phyloP scores from a whole-genome alignment of 495 filamentous ascomycete species.

The Thermothielavioides terrestris region DNA sequence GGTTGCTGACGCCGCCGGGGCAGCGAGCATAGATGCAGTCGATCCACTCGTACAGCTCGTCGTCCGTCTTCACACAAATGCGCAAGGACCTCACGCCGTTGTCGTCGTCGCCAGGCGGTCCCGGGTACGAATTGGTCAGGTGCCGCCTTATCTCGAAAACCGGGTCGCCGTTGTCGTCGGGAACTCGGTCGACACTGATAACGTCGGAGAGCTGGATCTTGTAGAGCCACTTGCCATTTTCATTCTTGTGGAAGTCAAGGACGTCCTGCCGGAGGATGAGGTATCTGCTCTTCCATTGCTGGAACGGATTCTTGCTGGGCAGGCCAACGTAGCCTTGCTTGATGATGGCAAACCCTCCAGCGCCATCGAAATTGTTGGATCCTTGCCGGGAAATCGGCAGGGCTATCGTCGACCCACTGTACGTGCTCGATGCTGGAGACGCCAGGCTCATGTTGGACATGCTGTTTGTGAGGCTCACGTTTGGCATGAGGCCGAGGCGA shows the following conservation, averaged over 20 bases:
- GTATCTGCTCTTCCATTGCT: slow-evolving; percentile 76
- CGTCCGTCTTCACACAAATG: slow-evolving; percentile 85
- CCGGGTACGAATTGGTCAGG: slow-evolving; percentile 25
- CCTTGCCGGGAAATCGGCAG: slow-evolving; percentile 54
- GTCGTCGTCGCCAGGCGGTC: slow-evolving; percentile 53
- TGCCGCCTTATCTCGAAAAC: slow-evolving; percentile 87
- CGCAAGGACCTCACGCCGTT: slow-evolving; percentile 70
- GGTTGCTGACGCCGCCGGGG: slow-evolving; percentile 94
- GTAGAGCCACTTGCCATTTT: slow-evolving; percentile 71
- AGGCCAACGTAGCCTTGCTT: slow-evolving; percentile 67
- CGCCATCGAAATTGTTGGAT: slow-evolving; percentile 50
- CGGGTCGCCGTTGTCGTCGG: slow-evolving; percentile 59
- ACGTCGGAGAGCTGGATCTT: slow-evolving; percentile 78
- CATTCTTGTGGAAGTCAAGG: slow-evolving; percentile 85
- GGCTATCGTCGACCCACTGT: slow-evolving; percentile 57
- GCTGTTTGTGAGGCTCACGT: slow-evolving; percentile 62
- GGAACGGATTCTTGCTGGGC: slow-evolving; percentile 69
- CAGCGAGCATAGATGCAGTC: slow-evolving; percentile 94
- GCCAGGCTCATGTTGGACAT: slow-evolving; percentile 65
- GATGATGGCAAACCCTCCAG: slow-evolving; percentile 60
- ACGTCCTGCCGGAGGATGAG: slow-evolving; percentile 80
- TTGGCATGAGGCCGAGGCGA: slow-evolving; percentile 67
- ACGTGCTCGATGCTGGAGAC: slow-evolving; percentile 50
- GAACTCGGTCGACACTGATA: slow-evolving; percentile 73
- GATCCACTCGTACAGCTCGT: slow-evolving; percentile 97